Evolutionary conservation across 192 early-diverging fungal species (phyloP).

Genomic region (Coemansia sp.): DNA sequence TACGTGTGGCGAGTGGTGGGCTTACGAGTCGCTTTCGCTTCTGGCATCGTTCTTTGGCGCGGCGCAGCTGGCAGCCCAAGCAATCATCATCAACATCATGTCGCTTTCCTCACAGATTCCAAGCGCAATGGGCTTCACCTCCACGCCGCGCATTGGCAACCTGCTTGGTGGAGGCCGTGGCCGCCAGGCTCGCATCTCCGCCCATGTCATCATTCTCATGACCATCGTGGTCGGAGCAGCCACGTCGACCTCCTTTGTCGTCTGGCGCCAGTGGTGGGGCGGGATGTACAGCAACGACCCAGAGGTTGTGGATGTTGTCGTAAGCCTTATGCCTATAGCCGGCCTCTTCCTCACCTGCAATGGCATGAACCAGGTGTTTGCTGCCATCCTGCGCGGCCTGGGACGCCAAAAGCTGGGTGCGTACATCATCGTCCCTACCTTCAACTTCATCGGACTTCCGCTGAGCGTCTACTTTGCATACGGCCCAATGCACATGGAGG

Average conservation of each 20-base stretch:
- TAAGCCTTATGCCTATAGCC: slow-evolving; percentile 32
- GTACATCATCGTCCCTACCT: slow-evolving; percentile 47
- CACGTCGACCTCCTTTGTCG: slow-evolving; percentile 61
- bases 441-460: slow-evolving; percentile 55
- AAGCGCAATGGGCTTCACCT: slow-evolving; percentile 74
- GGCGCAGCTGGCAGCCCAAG: slow-evolving; percentile 74
- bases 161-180: slow-evolving; percentile 63
- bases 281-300: slow-evolving; percentile 54
- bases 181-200: slow-evolving; percentile 57
- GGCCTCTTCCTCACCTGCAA: slow-evolving; percentile 48
- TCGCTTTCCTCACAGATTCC: slow-evolving; percentile 72
- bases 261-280: slow-evolving; percentile 60
- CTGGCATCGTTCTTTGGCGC: slow-evolving; percentile 78
- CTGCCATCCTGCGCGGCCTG: slow-evolving; percentile 56
- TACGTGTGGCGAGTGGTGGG: slow-evolving; percentile 83
- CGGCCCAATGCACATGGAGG: slow-evolving; percentile 56
- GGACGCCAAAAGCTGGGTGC: slow-evolving; percentile 59
- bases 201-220: slow-evolving; percentile 57
- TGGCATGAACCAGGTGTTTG: slow-evolving; percentile 61
- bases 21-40: slow-evolving; percentile 68
- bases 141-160: slow-evolving; percentile 77
- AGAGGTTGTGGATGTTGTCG: slow-evolving; percentile 26
- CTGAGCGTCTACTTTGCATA: slow-evolving; percentile 53
- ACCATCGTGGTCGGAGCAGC: slow-evolving; percentile 56
- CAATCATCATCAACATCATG: slow-evolving; percentile 66